Percentiles rank a stretch among this genome's conserved stretches.
Evolutionary conservation across 2,329 filamentous ascomycete species (phyloP).

Genomic region (Penicillium glabrum): DNA sequence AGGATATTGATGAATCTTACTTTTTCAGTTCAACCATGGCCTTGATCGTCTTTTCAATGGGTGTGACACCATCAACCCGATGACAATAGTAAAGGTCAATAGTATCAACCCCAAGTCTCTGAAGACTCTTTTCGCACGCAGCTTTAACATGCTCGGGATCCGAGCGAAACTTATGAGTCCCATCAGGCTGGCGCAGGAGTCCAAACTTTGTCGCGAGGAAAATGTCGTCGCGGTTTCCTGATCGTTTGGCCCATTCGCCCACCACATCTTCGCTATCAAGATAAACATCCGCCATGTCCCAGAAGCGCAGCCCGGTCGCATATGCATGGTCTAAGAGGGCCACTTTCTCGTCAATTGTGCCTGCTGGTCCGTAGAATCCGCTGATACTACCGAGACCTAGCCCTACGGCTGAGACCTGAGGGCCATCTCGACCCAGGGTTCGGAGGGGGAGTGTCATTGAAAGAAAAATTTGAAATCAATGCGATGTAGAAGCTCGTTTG

Average conservation of each 20-base stretch:
- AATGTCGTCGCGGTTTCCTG: conserved; percentile 38
- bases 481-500: not conserved
- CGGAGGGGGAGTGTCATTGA: conserved; percentile 25
- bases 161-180: not conserved
- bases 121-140: conserved; percentile 37
- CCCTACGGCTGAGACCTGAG: conserved; percentile 19
- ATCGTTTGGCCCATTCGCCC: conserved; percentile 40
- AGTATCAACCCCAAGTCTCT: conserved; percentile 36
- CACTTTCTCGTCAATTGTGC: conserved; percentile 10
- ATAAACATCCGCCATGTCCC: conserved; percentile 35
- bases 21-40: conserved; percentile 8
- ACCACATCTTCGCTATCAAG: conserved; percentile 27
- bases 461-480: conserved; percentile 24
- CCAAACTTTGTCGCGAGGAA: conserved; percentile 44
- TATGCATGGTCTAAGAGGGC: conserved; percentile 28
- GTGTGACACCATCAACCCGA: conserved; percentile 1
- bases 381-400: conserved; percentile 20
- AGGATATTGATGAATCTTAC: conserved; percentile 5
- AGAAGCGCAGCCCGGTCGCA: conserved; percentile 27
- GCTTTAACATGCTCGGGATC: conserved; percentile 18
- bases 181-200: conserved; percentile 6
- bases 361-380: conserved; percentile 14
- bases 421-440: conserved; percentile 15
- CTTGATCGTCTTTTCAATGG: conserved; percentile 5
- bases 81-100: conserved; percentile 33